A percentile compares a stretch with the other conserved stretches of the same genome.
Conservation (phyloP, 2,329 filamentous ascomycete genomes). For the Diaporthe sp. region DNA sequence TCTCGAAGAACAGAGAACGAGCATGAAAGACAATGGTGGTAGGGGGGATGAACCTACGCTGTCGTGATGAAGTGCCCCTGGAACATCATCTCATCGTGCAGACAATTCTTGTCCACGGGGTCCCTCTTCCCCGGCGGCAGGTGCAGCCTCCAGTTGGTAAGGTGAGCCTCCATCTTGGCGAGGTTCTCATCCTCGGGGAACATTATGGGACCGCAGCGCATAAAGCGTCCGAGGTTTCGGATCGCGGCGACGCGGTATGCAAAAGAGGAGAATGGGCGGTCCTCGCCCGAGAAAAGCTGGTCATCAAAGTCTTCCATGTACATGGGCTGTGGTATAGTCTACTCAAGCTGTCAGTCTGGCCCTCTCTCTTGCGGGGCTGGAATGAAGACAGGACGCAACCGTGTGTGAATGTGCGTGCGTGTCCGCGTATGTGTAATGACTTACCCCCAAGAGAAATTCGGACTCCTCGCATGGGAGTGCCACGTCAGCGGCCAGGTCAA, state of each 20-base stretch:
- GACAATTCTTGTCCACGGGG: constrained; percentile 77
- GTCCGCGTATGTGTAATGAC: constrained; percentile 46
- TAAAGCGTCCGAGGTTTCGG: constrained; percentile 82
- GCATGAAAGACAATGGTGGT: neutral
- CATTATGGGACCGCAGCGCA: constrained; percentile 68
- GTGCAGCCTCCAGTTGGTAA: constrained; percentile 84
- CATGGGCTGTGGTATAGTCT: constrained; percentile 71
- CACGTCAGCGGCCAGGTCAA: constrained; percentile 76
- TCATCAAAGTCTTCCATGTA: constrained; percentile 84
- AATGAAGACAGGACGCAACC: constrained; percentile 4
- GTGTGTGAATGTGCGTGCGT: neutral
- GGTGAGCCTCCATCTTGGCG: constrained; percentile 64
- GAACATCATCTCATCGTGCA: constrained; percentile 91
- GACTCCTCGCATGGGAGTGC: constrained; percentile 86
- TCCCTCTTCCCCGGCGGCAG: constrained; percentile 80
- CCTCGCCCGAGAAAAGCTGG: constrained; percentile 78
- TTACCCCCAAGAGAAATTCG: constrained; percentile 74
- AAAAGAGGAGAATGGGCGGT: constrained; percentile 84
- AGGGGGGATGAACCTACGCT: constrained; percentile 57
- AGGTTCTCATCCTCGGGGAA: constrained; percentile 69
- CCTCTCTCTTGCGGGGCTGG: neutral
- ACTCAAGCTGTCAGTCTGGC: constrained; percentile 31
- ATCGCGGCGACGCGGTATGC: constrained; percentile 87
- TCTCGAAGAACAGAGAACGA: constrained; percentile 39
- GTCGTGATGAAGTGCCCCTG: constrained; percentile 86